Base-by-base conservation (phyloP, 768 basidiomycete genomes). In the Paxillus involutus region DNA sequence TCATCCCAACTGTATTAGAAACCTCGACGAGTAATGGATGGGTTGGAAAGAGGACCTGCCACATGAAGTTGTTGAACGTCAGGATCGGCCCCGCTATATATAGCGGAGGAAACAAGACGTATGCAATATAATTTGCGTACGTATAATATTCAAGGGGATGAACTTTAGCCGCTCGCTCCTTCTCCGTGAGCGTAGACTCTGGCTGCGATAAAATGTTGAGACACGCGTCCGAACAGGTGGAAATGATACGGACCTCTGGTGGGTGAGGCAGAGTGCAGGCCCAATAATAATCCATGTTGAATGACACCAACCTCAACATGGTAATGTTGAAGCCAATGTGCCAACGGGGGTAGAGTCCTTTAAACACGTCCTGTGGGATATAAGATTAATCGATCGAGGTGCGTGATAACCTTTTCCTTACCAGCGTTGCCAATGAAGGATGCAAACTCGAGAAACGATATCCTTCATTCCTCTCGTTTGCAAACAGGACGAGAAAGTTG, bases 31-130 rank as follows among this genome's bases (percentile, higher is more conserved):
- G 24, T 8, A 30, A 47, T 26, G 16, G 12, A 32, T 48, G 33
- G 10, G 14, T 51, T 26, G 42, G 36, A 12, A 13, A 44, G 65
- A 80, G 55, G 37, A 93, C 93, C 85, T 98, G 96, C 85, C 88
- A 91, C 63, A 92, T 74, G 67, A 93, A 98, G 68, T 97, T 92
- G 64, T 96, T 96, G 77, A 93, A 98, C 0, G 95, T 89, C 68
- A 98, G 83, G 60, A 98, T 95, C 0, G 97, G 97, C 0, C 97
- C 96, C 2, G 91, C 95, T 47, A 98, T 90, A 66, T 98, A 99
- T 11, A 98, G 75, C 1, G 97, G 95, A 0, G 95, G 84, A 64
- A 98, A 99, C 8, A 98, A 72, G n/a, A 80, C 78, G 65, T 98
- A 98, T 21, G 89, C 79, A 10, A 97, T 49, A 67, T 92, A 96